Base-by-base conservation (phyloP, 2,329 filamentous ascomycete genomes). In the Colletotrichum falcatum region DNA sequence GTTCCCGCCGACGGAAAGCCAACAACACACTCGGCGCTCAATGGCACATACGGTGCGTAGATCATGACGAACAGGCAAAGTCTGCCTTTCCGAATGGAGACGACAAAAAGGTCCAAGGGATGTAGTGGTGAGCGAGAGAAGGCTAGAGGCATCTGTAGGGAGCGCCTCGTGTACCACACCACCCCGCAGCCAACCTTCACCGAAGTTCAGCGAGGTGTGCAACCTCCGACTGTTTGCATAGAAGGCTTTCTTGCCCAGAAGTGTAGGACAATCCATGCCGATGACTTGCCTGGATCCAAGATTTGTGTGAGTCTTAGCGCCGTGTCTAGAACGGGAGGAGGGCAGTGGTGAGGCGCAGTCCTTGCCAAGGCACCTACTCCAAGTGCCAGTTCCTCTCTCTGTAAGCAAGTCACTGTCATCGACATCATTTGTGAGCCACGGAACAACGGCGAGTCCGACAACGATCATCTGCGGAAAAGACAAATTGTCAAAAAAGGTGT, bases 161-260 rank as follows among this genome's bases (percentile, higher is more conserved):
- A 35, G 35, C 44, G 60, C 48, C 60, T 53, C 33, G 60, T 62
- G 46, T 44, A 39, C 16, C 60, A 62, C 60, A 62, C 60, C 60
- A 62, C 35, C 48, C 23, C 35, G 26, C 33, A 20, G 30, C 30
- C 23, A 53, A 2, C 48, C 26, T 42, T 62, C 48, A 62, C 60
- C 60, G 60, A 62, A 62, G 5, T 53, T 54, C 60, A 62, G 60
- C 60, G 35, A 62, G 60, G 60, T 62, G 60, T 62, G 60, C 48
- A n/a, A 42, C 60, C 28, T 23, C 26, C 14, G n/a, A 18, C 44
- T 39, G n/a, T 39, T 35, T 53, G 35, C 26, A 23, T 35, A n/a
- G 48, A 44, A 8, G 1, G 16, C 26, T 37, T 46, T 18, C 60
- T 54, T 53, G 48, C 48, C 4, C 35, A 23, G 37, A 62, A 44